A percentile compares a stretch with the other conserved stretches of the same genome.
Evolutionary conservation across 2,329 filamentous ascomycete genomes (phyloP).

Genomic region (Fusarium torreyae): DNA sequence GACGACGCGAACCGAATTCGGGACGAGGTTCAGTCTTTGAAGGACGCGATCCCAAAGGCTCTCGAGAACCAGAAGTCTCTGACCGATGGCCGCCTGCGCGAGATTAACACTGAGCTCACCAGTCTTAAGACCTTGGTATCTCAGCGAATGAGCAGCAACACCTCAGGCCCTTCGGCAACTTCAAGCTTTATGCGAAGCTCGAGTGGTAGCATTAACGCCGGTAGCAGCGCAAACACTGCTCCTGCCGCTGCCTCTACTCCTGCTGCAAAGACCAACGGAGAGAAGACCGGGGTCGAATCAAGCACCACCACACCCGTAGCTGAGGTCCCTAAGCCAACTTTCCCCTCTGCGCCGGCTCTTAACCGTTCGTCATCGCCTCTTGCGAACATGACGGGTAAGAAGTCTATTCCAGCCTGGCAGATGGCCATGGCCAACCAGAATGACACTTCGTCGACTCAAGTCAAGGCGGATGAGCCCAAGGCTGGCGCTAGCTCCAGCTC

Average conservation of each 20-base stretch:
- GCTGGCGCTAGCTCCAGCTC: constrained; percentile 40
- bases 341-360: constrained; percentile 48
- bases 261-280: constrained; percentile 47
- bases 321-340: constrained; percentile 53
- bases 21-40: constrained; percentile 86
- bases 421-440: constrained; percentile 76
- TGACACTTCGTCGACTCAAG: constrained; percentile 49
- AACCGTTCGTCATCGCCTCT: constrained; percentile 57
- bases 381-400: constrained; percentile 63
- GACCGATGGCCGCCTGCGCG: constrained; percentile 84
- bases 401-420: constrained; percentile 86
- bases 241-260: constrained; percentile 47
- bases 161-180: constrained; percentile 49
- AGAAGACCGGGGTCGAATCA: constrained; percentile 48
- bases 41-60: constrained; percentile 89
- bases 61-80: constrained; percentile 89
- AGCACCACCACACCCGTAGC: constrained; percentile 46
- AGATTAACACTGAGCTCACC: constrained; percentile 89
- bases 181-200: constrained; percentile 48
- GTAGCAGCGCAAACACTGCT: constrained; percentile 37
- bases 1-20: constrained; percentile 89
- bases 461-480: constrained; percentile 49
- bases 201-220: constrained; percentile 24
- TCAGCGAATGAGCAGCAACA: constrained; percentile 67
- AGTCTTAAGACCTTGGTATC: constrained; percentile 91